Evolutionary conservation across 2,329 filamentous ascomycete species (phyloP).

Genomic region (Fusarium sp.): DNA sequence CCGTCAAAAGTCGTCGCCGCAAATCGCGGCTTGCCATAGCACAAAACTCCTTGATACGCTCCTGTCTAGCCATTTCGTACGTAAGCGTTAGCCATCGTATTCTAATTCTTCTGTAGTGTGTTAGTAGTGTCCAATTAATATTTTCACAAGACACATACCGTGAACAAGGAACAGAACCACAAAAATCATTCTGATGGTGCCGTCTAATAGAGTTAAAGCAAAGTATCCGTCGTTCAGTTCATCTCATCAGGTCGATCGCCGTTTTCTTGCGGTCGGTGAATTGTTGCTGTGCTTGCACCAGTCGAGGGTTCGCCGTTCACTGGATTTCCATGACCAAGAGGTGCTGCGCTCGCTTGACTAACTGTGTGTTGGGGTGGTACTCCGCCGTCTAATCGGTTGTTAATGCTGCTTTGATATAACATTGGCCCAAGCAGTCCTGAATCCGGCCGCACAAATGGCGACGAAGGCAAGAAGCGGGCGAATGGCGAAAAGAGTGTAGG

Average conservation of each 20-base stretch:
- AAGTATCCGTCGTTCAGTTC: slow-evolving; percentile 39
- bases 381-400: slow-evolving; percentile 48
- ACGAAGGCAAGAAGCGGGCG: slow-evolving; percentile 39
- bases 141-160: slow-evolving; percentile 28
- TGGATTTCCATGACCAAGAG: slow-evolving; percentile 44
- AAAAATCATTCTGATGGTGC: slow-evolving; percentile 33
- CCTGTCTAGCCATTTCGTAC: slow-evolving; percentile 37
- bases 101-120: slow-evolving; percentile 30
- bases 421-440: slow-evolving; percentile 41
- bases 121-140: slow-evolving; percentile 18
- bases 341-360: slow-evolving; percentile 52
- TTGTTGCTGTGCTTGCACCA: slow-evolving; percentile 57
- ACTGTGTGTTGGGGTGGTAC: slow-evolving; percentile 25
- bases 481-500: slow-evolving; percentile 40
- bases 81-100: slow-evolving; percentile 24
- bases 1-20: slow-evolving; percentile 44
- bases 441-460: slow-evolving; percentile 38
- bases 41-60: slow-evolving; percentile 43
- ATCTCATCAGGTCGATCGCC: slow-evolving; percentile 41
- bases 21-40: slow-evolving; percentile 32
- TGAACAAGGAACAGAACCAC: slow-evolving; percentile 35
- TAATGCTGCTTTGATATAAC: slow-evolving; percentile 51
- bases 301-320: slow-evolving; percentile 47
- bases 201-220: slow-evolving; percentile 34
- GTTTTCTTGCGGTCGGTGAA: slow-evolving; percentile 51